These are phyloP conservation scores for Thermoascus crustaceus DNA, from an alignment of 2,329 filamentous ascomycete genomes.

Conservation along the genomic window DNA sequence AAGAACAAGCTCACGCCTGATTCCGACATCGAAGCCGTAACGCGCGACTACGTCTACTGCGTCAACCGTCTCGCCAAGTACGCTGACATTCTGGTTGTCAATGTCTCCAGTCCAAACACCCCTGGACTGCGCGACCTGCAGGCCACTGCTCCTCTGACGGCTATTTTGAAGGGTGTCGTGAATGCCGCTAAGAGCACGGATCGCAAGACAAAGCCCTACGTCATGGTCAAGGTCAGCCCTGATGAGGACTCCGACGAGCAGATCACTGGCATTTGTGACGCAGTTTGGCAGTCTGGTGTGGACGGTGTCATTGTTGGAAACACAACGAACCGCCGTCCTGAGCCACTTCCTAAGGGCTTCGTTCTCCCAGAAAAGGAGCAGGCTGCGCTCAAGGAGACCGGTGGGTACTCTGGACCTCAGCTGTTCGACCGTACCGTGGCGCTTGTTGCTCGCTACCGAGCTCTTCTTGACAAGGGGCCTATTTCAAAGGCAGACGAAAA, in stretches of 20 bases:
- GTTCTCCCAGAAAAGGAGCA: conserved; percentile 59
- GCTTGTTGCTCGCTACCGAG: conserved; percentile 72
- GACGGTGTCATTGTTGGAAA: conserved; percentile 96
- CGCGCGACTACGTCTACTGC: conserved; percentile 76
- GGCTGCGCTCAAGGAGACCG: conserved; percentile 62
- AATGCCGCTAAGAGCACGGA: conserved; percentile 61
- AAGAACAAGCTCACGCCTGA: conserved; percentile 95
- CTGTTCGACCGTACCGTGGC: conserved; percentile 73
- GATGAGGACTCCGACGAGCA: conserved; percentile 84
- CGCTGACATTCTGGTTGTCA: conserved; percentile 94
- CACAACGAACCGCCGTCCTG: conserved; percentile 77
- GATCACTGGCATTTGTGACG: conserved; percentile 79
- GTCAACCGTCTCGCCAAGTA: conserved; percentile 76
- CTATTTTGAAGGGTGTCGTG: conserved; percentile 74
- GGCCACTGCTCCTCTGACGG: conserved; percentile 71
- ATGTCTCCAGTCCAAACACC: conserved; percentile 94
- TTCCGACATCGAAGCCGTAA: conserved; percentile 72
- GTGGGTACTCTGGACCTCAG: conserved; percentile 84
- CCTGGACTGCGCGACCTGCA: conserved; percentile 84
- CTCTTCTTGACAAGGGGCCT: conserved; percentile 51
- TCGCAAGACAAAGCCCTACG: conserved; percentile 63
- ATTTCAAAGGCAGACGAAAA: conserved; percentile 10
- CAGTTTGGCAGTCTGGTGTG: conserved; percentile 73
- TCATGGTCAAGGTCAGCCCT: conserved; percentile 98
- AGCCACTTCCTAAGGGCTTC: conserved; percentile 60